phyloP scores from a whole-genome alignment of 2,329 filamentous ascomycete genomes.

The Aspergillus brunneoviolaceus region DNA sequence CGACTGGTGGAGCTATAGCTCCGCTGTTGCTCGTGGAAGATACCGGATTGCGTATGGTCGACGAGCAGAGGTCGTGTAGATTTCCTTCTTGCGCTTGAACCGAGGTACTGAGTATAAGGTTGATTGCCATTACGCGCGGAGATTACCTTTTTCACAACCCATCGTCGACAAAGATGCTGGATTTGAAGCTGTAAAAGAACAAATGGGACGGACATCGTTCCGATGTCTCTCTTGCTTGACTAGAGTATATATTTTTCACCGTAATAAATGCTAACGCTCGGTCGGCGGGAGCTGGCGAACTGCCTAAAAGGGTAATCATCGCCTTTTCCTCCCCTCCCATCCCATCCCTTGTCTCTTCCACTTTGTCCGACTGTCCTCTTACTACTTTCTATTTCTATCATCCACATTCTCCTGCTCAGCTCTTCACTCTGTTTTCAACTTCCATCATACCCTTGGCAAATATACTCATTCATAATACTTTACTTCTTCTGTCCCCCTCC shows the following conservation, averaged over 20 bases:
- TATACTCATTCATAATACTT: background rate
- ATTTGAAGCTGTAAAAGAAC: background rate
- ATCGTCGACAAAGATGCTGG: background rate
- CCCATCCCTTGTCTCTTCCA: constrained; percentile 1
- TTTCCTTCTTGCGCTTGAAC: constrained; percentile 1
- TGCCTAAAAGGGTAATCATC: constrained; percentile 19
- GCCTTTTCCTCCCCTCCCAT: constrained; percentile 1
- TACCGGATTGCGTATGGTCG: constrained; percentile 19
- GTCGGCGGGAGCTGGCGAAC: constrained; percentile 6
- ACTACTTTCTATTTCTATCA: background rate
- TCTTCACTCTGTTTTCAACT: background rate
- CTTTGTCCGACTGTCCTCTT: background rate
- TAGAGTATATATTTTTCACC: background rate
- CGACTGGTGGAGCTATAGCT: constrained; percentile 5
- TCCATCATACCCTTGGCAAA: background rate
- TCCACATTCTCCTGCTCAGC: background rate
- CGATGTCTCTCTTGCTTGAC: background rate
- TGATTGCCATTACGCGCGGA: background rate
- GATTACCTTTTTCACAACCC: background rate
- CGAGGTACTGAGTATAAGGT: background rate
- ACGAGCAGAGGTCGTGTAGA: constrained; percentile 14
- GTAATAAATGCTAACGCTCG: background rate
- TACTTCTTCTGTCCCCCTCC: background rate
- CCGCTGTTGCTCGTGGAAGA: constrained; percentile 22
- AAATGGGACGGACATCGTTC: background rate